Evolutionary conservation across 2,329 filamentous ascomycete genomes (phyloP).

Genomic region (Endothia cerciana): DNA sequence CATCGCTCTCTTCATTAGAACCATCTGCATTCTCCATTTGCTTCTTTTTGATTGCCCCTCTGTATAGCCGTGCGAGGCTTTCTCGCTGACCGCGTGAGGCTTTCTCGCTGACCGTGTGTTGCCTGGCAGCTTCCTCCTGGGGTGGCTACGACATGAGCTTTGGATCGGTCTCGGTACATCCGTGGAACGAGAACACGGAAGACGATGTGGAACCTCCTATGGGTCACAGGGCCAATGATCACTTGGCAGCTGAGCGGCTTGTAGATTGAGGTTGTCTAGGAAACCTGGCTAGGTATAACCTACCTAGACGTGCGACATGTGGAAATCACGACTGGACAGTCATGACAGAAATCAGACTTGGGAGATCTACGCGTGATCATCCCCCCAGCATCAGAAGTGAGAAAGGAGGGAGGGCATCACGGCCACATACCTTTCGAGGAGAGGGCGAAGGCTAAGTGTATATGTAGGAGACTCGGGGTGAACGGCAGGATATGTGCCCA

Average conservation of each 20-base stretch:
- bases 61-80: too few species aligned
- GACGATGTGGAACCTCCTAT: slow-evolving; percentile 67
- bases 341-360: neutral
- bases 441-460: neutral
- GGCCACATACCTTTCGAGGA: neutral
- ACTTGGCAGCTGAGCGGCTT: slow-evolving; percentile 44
- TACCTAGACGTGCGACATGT: neutral
- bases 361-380: neutral
- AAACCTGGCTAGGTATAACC: too few species aligned
- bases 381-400: neutral
- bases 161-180: slow-evolving; percentile 78
- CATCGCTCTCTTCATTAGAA: too few species aligned
- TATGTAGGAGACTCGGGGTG: neutral
- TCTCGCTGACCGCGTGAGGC: too few species aligned
- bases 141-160: slow-evolving; percentile 75
- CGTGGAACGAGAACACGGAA: slow-evolving; percentile 69
- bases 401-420: neutral
- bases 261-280: neutral
- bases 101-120: slow-evolving; percentile 3
- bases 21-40: too few species aligned
- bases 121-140: slow-evolving; percentile 71
- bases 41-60: too few species aligned
- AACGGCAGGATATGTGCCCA: too few species aligned
- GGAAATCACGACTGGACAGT: neutral
- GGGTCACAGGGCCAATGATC: slow-evolving; percentile 64